Percentiles rank a stretch among this genome's conserved stretches.
These are phyloP conservation scores for Lactarius deliciosus DNA, from an alignment of 768 basidiomycete species.

Conservation along the genomic window DNA sequence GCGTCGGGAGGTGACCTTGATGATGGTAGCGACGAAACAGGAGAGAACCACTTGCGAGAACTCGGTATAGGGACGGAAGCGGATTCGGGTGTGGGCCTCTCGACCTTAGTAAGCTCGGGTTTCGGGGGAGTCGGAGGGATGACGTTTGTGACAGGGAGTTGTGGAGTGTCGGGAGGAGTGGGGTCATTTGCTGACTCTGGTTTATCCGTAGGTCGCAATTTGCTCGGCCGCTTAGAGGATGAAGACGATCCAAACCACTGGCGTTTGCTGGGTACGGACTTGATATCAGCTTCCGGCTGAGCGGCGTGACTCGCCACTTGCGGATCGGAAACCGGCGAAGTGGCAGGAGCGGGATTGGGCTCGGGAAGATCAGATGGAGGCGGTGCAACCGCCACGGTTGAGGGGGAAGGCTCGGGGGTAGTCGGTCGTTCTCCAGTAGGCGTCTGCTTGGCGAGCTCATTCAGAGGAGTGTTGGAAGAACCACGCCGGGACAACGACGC, in stretches of 20 bases:
- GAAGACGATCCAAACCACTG: constrained; percentile 21
- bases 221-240: constrained; percentile 15
- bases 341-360: background rate
- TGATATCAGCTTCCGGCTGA: background rate
- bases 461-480: constrained; percentile 18
- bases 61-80: constrained; percentile 8
- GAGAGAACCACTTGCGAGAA: constrained; percentile 19
- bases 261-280: constrained; percentile 19
- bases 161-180: background rate
- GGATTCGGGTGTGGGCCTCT: background rate
- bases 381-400: background rate
- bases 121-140: constrained; percentile 26
- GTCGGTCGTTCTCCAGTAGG: constrained; percentile 3
- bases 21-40: background rate
- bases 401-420: background rate
- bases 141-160: constrained; percentile 12
- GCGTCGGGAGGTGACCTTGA: constrained; percentile 5
- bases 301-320: background rate
- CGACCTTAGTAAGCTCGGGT: constrained; percentile 1
- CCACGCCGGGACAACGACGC: constrained; percentile 18
- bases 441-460: constrained; percentile 10
- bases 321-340: background rate
- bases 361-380: background rate
- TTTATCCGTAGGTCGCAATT: background rate
- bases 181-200: background rate